phyloP scores from a whole-genome alignment of 495 filamentous ascomycete genomes.

The Hypoxylon subgilvum region DNA sequence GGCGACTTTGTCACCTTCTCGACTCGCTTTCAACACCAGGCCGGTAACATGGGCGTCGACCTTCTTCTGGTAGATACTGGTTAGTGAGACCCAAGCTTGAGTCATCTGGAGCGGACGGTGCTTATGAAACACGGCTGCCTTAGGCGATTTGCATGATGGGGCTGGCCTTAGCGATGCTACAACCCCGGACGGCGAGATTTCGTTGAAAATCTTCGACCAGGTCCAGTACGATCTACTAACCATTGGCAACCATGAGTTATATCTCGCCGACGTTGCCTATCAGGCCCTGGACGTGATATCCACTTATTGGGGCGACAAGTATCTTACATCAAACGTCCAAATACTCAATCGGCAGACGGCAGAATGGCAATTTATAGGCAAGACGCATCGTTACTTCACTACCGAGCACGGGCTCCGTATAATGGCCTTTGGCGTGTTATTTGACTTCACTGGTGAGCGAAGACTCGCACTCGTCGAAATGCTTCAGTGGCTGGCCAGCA shows the following conservation, averaged over 20 bases:
- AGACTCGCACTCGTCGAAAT: constrained; percentile 42
- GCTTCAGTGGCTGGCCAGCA: constrained; percentile 42
- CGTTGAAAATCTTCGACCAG: constrained; percentile 71
- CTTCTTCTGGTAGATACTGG: constrained; percentile 82
- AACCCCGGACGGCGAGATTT: constrained; percentile 74
- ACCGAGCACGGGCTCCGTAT: constrained; percentile 76
- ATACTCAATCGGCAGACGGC: constrained; percentile 67
- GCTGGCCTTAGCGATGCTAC: constrained; percentile 83
- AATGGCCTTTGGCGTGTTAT: constrained; percentile 81
- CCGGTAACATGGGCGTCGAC: constrained; percentile 69
- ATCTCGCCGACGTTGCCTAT: constrained; percentile 58
- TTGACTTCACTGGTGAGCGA: constrained; percentile 73
- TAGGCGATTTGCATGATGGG: constrained; percentile 65
- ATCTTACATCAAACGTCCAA: constrained; percentile 83
- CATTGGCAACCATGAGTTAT: constrained; percentile 82
- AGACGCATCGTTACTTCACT: constrained; percentile 73
- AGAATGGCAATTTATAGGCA: constrained; percentile 70
- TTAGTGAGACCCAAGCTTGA: constrained; percentile 57
- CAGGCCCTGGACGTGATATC: constrained; percentile 49
- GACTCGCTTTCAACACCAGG: constrained; percentile 69
- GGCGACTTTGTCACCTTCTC: constrained; percentile 87
- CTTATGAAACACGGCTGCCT: neutral
- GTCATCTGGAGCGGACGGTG: neutral
- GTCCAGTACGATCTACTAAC: constrained; percentile 54
- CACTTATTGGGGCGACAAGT: constrained; percentile 53